Evolutionary conservation across 805 yeast genomes (phyloP), one percentile per base, ranked within the genome.

Genomic region (Candida tallmaniae): DNA sequence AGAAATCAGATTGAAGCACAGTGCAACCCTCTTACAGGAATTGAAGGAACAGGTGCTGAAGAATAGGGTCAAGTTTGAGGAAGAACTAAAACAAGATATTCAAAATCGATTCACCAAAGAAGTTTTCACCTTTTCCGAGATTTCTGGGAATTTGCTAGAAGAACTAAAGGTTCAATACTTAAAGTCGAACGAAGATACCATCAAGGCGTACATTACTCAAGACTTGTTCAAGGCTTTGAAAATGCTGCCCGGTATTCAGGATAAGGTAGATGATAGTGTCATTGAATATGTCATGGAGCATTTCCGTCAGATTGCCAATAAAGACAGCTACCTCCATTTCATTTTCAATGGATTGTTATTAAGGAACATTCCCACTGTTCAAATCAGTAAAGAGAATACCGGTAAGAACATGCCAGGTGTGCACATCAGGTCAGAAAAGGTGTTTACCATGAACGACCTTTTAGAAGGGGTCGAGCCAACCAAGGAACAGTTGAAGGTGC

Each of bases 101-200:
- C 15, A 22, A 6, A 11, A 19, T 3, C 34, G 43, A 14, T 43
- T 45, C 34, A 48, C 52, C 12, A 14, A 32, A 13, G 34, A 39
- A 22, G 25, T 40, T 16, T 51, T 35, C 27, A 29, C 28, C 14
- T 45, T 40, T 16, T 38, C 41, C 27, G 24, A 36, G 11, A 27
- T 47, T 5, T 38, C 46, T 11, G 39, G 32, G 27, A 29, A 33
- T 7, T 23, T 48, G 11, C 37, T 44, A 35, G 36, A 41, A 11
- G 36, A 34, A 19, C 34, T 49, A 38, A 44, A 43, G 26, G 32
- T 34, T 6, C 39, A 42, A 9, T 51, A 38, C 32, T 21, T 43
- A 11, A 31, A 28, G 23, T 14, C 26, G 10, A 30, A 49, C 33
- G 32, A 29, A 23, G 27, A 27, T 3, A 22, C 31, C 6, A 25